Base-by-base conservation (phyloP, 2,329 filamentous ascomycete genomes). In the Aspergillus texensis region DNA sequence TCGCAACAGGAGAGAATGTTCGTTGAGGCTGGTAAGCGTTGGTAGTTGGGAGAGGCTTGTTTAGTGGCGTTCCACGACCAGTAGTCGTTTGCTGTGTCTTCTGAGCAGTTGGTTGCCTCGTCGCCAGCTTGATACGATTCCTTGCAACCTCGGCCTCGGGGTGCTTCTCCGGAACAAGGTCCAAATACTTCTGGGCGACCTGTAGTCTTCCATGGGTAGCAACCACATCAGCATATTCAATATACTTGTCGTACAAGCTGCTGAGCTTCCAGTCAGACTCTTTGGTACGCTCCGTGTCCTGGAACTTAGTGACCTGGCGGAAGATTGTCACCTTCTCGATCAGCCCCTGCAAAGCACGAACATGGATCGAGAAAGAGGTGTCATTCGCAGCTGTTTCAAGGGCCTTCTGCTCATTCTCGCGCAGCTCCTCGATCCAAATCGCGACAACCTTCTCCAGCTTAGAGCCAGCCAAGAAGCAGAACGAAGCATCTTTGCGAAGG, bases 251-350 rank as follows among this genome's bases (percentile, higher is more conserved):
- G 78, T 99, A 99, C 59, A 99, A 83, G 2, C 89, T 85, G 43
- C 89, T 86, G 64, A 99, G 88, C 81, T 96, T 97, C 94, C 94
- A 99, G 70, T 90, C 92, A 1, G 89, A 89, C 11, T 86, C 84
- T 70, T 92, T 86, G 54, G 81, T 80, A 67, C 87, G 87, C 74
- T 97, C 93, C 10, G 81, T 79, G 75, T 99, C 95, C 71, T 91
- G 83, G 82, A 97, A 99, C 74, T 94, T 93, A 66, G 93, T 94
- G 50, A 97, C 94, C 70, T 95, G 88, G 60, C 95, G 90, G 88
- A 99, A 99, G 60, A 99, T 88, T 0, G 94, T 96, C 54, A 99
- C 95, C 84, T 99, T 99, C 81, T 99, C 95, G 66, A 99, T 96
- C 74, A 99, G 94, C 68, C 91, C 90, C 78, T 98, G 95, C 50